Evolutionary conservation across 352 stramenopile species (phyloP).

Genomic region (Pythium scleroteichum): DNA sequence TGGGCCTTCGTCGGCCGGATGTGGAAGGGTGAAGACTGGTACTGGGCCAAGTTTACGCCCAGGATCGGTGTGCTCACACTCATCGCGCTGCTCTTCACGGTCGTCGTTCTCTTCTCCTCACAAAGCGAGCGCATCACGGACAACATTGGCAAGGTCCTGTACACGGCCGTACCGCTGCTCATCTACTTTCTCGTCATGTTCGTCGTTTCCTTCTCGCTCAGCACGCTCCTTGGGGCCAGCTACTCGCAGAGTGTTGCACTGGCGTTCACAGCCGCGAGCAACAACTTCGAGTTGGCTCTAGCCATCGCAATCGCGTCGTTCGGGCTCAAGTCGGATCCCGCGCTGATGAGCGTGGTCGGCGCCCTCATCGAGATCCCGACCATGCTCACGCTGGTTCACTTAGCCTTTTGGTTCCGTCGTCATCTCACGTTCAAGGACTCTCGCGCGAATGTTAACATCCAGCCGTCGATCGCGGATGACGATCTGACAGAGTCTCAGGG

Average conservation of each 20-base stretch:
- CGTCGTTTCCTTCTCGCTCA: constrained; percentile 44
- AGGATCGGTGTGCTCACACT: constrained; percentile 49
- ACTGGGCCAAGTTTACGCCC: constrained; percentile 47
- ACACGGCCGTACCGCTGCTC: constrained; percentile 55
- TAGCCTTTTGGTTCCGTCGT: constrained; percentile 21
- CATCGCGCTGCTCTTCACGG: constrained; percentile 63
- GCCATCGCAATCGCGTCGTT: constrained; percentile 71
- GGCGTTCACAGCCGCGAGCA: constrained; percentile 82
- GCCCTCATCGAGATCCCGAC: constrained; percentile 78
- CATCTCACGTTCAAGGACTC: constrained; percentile 15
- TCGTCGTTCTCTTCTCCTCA: constrained; percentile 73
- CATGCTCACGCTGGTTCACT: constrained; percentile 60
- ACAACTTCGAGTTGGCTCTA: constrained; percentile 84
- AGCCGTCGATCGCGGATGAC: constrained; percentile 2
- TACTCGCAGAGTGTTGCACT: constrained; percentile 53
- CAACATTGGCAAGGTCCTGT: constrained; percentile 56
- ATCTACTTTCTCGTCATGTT: constrained; percentile 73
- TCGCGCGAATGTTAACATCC: background rate
- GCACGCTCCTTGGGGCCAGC: constrained; percentile 33
- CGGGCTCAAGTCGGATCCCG: constrained; percentile 66
- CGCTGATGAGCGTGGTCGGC: constrained; percentile 70
- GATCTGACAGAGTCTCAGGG: background rate
- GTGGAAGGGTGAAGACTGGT: constrained; percentile 48
- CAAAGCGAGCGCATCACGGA: constrained; percentile 62
- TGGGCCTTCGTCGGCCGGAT: constrained; percentile 46